Conservation (phyloP, 208 protist genomes). For the Trypanosoma mega region DNA sequence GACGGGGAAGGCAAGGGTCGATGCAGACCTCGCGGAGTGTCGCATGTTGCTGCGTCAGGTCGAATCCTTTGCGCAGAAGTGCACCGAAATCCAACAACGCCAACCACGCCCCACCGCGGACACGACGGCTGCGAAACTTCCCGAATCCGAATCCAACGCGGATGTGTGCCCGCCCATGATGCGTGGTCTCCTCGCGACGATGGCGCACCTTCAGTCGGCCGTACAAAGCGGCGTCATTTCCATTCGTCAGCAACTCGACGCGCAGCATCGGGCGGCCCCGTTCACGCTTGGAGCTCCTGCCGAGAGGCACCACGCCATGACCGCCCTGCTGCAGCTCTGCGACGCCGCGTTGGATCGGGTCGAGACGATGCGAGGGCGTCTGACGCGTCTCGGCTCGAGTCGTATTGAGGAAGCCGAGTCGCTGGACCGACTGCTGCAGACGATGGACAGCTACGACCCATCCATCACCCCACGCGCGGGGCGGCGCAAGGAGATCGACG, state of each 20-base stretch:
- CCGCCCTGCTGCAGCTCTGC: slow-evolving; percentile 35
- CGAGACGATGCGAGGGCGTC: slow-evolving; percentile 36
- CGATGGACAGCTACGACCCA: slow-evolving; percentile 52
- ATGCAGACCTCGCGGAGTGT: slow-evolving; percentile 19
- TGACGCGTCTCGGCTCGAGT: slow-evolving; percentile 33
- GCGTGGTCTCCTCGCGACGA: too few species aligned
- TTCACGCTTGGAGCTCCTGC: too few species aligned
- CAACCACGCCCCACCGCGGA: neutral
- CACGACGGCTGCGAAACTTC: neutral
- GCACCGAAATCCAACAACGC: slow-evolving; percentile 19
- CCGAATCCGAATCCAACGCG: too few species aligned
- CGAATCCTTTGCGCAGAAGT: slow-evolving; percentile 8
- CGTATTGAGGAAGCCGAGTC: slow-evolving; percentile 34
- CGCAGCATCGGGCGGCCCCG: too few species aligned
- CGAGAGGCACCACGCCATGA: too few species aligned
- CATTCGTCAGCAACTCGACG: slow-evolving; percentile 5
- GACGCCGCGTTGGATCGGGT: slow-evolving; percentile 35
- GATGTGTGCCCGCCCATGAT: too few species aligned
- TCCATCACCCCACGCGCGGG: slow-evolving; percentile 26
- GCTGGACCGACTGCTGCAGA: slow-evolving; percentile 24
- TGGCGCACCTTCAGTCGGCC: neutral
- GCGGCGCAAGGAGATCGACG: slow-evolving; percentile 26
- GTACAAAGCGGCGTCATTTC: neutral
- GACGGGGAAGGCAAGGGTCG: slow-evolving; percentile 16
- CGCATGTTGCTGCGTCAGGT: slow-evolving; percentile 10